Evolutionary conservation across 2,329 filamentous ascomycete species (phyloP), one percentile per base, ranked within the genome.

Genomic region (Paecilomyces sp.): DNA sequence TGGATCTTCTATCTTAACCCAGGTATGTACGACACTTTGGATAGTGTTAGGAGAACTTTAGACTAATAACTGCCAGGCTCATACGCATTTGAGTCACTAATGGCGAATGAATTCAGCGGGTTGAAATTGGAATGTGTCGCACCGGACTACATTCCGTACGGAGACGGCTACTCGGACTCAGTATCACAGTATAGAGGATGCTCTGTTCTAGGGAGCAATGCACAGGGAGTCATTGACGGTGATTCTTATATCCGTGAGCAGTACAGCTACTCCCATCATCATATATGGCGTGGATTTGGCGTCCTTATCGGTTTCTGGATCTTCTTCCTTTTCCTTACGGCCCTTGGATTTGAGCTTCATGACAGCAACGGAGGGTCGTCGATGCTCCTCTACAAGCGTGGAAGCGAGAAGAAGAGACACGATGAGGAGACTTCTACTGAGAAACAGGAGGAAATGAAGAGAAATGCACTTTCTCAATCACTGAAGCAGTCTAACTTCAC

Each of bases 301-400:
- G 90, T 96, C 59, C 85, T 94, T 62, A 68, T 91, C 6, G 86
- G 82, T 0, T 81, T 96, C 56, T 92, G 93, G 66, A 73, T 86
- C 31, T 87, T 85, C 63, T 95, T 95, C 77, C 80, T 96, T 5
- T 74, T 85, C 15, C 75, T 89, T 56, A 92, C 95, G 63, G 85
- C 90, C 0, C 79, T 89, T 11, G 80, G 92, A 0, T 91, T 91
- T 64, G 91, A 96, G 70, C 78, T 88, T 3, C 63, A 63, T 2
- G 72, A 74, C 51, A 68, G 60, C 36, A 67, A 70, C 47, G 63
- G 62, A 12, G 70, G 71, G 0, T 72, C 71, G 1, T 73, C 71
- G 0, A 67, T 74, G 1, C 58, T 74, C 1, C 65, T 74, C 4
- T 74, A 73, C 60, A 73, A 71, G 55, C 68, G 72, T 2, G 71